These are phyloP conservation scores for Phytopythium helicoides DNA, from an alignment of 352 stramenopile genomes.

Conservation along the genomic window DNA sequence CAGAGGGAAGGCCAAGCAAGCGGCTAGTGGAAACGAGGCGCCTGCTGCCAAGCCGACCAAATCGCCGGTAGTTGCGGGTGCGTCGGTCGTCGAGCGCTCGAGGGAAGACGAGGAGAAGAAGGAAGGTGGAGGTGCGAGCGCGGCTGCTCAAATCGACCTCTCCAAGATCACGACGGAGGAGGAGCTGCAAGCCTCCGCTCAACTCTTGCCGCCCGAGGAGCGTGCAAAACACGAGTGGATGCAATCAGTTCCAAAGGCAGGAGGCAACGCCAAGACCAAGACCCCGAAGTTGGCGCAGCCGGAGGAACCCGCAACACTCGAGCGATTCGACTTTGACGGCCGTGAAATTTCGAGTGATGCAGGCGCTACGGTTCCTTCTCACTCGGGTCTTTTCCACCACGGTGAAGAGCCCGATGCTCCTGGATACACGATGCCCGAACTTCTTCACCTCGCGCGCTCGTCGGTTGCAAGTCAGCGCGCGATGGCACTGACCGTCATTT, in stretches of 20 bases:
- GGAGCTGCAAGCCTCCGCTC: slow-evolving; percentile 41
- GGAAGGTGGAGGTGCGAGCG: not conserved
- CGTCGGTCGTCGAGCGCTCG: slow-evolving; percentile 12
- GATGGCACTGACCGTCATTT: slow-evolving; percentile 48
- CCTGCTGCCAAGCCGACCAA: slow-evolving; percentile 2
- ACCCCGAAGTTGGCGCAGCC: slow-evolving; percentile 12
- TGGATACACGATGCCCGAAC: slow-evolving; percentile 72
- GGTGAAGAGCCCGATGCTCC: slow-evolving; percentile 66
- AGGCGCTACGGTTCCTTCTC: slow-evolving; percentile 20
- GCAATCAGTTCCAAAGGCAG: slow-evolving; percentile 14
- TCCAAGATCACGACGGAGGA: slow-evolving; percentile 62
- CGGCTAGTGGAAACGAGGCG: not conserved
- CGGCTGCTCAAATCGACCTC: slow-evolving; percentile 25
- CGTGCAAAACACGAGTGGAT: slow-evolving; percentile 82
- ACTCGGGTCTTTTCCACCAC: slow-evolving; percentile 81
- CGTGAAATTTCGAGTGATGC: slow-evolving; percentile 17
- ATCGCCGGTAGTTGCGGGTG: slow-evolving; percentile 15
- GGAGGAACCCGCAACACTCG: slow-evolving; percentile 29
- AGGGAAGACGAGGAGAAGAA: slow-evolving; percentile 14
- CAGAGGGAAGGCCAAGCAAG: slow-evolving; percentile 12
- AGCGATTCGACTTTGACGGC: slow-evolving; percentile 75
- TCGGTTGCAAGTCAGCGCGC: slow-evolving; percentile 69
- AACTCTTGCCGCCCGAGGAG: slow-evolving; percentile 58
- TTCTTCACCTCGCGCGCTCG: slow-evolving; percentile 68
- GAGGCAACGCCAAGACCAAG: slow-evolving; percentile 7